phyloP scores from a whole-genome alignment of 257 asterid genomes.

The Gentiana dahurica region DNA sequence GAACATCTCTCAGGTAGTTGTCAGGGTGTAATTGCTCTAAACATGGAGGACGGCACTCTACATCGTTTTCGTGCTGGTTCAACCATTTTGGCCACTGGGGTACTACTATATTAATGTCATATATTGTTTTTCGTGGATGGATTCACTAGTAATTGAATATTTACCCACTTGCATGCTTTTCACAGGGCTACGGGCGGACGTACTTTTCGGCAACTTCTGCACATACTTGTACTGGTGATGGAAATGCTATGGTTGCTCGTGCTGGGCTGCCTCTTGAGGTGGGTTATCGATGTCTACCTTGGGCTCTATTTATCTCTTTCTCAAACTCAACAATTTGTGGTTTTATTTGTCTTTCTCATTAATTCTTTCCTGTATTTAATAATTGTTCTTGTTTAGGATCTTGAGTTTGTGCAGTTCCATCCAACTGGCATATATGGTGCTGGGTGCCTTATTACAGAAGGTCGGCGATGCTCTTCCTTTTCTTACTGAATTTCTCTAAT shows the following conservation, averaged over 20 bases:
- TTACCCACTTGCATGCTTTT: slow-evolving; percentile 1
- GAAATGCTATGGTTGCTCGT: slow-evolving; percentile 98
- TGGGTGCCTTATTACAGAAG: slow-evolving; percentile 98
- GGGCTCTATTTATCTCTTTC: neutral
- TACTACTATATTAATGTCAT: slow-evolving; percentile 8
- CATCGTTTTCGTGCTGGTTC: slow-evolving; percentile 85
- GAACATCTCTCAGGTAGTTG: slow-evolving; percentile 32
- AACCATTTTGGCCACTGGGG: slow-evolving; percentile 97
- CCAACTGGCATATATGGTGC: slow-evolving; percentile 99
- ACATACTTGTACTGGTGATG: slow-evolving; percentile 99
- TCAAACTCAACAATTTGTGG: neutral
- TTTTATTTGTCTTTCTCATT: neutral
- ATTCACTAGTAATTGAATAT: slow-evolving; percentile 2
- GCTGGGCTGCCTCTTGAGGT: slow-evolving; percentile 98
- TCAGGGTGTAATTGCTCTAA: slow-evolving; percentile 82
- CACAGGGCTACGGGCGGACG: slow-evolving; percentile 90
- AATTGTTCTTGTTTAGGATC: slow-evolving; percentile 43
- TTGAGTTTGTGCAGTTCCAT: slow-evolving; percentile 95
- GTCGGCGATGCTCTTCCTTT: slow-evolving; percentile 15
- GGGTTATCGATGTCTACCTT: slow-evolving; percentile 6
- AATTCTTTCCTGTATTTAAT: neutral
- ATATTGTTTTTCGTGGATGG: neutral
- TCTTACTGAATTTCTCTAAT: neutral
- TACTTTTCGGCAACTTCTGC: slow-evolving; percentile 99
- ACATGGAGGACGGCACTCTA: slow-evolving; percentile 96